Percentiles rank a stretch among this genome's conserved stretches.
These are phyloP conservation scores for Aspergillus awamori DNA, from an alignment of 2,329 filamentous ascomycete species.

Conservation along the genomic window DNA sequence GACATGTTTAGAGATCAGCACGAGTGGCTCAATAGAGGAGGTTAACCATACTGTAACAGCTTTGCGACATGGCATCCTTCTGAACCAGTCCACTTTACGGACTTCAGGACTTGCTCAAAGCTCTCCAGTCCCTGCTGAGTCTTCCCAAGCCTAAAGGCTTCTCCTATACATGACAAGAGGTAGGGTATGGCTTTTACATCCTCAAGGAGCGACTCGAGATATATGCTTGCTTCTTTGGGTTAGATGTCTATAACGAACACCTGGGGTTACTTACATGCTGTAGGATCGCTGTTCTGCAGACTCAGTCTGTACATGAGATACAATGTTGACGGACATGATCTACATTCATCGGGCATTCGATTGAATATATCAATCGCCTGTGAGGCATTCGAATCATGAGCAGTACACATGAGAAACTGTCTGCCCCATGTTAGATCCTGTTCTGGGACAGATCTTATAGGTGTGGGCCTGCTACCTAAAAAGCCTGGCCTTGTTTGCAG, in stretches of 20 bases:
- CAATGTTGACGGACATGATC: constrained; percentile 65
- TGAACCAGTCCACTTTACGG: constrained; percentile 53
- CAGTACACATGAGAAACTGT: constrained; percentile 71
- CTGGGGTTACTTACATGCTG: constrained; percentile 49
- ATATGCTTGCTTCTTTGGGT: constrained; percentile 56
- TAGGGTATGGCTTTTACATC: constrained; percentile 61
- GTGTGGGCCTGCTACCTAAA: constrained; percentile 54
- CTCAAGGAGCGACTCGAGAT: constrained; percentile 63
- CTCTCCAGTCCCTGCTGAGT: constrained; percentile 61
- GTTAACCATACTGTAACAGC: constrained; percentile 60
- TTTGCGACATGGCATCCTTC: constrained; percentile 62
- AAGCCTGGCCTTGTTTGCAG: constrained; percentile 69
- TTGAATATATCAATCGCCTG: constrained; percentile 60
- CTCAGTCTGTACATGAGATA: constrained; percentile 78
- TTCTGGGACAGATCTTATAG: constrained; percentile 14
- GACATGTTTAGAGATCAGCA: constrained; percentile 36
- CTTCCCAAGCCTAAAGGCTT: constrained; percentile 69
- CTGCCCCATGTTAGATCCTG: constrained; percentile 46
- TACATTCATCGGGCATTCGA: constrained; percentile 61
- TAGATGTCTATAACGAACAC: constrained; percentile 25
- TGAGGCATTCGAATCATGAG: constrained; percentile 60
- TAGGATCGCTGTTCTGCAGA: constrained; percentile 60
- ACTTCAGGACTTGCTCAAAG: constrained; percentile 63
- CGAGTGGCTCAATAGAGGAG: neutral
- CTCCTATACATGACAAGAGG: constrained; percentile 78